phyloP scores from a whole-genome alignment of 2,329 filamentous ascomycete genomes.

The Biscogniauxia marginata region DNA sequence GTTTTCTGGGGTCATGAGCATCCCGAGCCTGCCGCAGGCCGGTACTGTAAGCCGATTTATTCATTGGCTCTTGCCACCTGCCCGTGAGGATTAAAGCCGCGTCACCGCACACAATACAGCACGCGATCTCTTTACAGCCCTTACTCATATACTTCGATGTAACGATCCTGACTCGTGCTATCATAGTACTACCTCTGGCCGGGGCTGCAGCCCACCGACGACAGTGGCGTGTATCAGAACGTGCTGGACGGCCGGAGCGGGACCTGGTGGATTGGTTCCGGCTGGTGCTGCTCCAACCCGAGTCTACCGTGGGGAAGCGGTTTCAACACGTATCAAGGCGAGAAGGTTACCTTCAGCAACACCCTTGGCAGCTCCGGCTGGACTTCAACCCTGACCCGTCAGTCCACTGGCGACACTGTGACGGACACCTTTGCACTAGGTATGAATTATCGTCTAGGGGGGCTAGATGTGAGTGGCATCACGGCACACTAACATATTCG shows the following conservation, averaged over 20 bases:
- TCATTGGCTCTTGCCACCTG: background rate
- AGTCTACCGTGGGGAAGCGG: conserved; percentile 38
- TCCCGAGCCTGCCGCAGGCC: conserved; percentile 30
- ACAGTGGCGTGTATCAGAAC: conserved; percentile 41
- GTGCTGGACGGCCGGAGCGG: conserved; percentile 40
- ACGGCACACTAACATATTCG: conserved; percentile 2
- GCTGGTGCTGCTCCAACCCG: conserved; percentile 42
- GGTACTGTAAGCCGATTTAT: conserved; percentile 23
- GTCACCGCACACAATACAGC: no score
- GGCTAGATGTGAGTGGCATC: no score
- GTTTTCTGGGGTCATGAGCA: conserved; percentile 31
- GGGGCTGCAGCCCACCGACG: conserved; percentile 39
- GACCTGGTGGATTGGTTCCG: conserved; percentile 41
- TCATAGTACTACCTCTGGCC: conserved; percentile 41
- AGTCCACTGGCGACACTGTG: conserved; percentile 28
- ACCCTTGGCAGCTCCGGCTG: conserved; percentile 29
- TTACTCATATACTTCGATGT: no score
- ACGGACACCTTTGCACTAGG: conserved; percentile 36
- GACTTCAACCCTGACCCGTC: conserved; percentile 35
- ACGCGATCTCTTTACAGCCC: no score
- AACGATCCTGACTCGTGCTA: background rate
- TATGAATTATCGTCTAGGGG: conserved; percentile 7
- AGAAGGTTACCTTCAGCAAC: conserved; percentile 36
- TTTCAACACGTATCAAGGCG: conserved; percentile 36
- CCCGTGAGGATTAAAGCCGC: no score